Conservation (phyloP, 2,329 filamentous ascomycete species). For the Celoporthe dispersa region DNA sequence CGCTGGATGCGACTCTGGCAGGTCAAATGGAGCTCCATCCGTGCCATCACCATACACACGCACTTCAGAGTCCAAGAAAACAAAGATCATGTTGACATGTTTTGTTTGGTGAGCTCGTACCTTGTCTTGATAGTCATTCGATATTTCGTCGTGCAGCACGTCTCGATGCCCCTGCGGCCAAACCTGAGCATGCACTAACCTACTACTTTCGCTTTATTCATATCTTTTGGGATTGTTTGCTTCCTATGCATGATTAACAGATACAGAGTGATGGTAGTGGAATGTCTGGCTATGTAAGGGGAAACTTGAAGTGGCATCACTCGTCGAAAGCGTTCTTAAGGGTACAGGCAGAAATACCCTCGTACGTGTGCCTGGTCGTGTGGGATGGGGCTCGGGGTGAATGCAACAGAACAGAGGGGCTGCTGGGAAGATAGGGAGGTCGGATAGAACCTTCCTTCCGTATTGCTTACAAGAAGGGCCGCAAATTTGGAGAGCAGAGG, state of each 20-base stretch:
- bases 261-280: not conserved
- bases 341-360: not conserved
- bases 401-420: not conserved
- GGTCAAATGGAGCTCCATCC: not conserved
- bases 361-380: not conserved
- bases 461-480: not conserved
- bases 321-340: not conserved
- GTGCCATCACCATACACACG: not conserved
- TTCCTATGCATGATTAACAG: not conserved
- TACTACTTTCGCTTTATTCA: not conserved
- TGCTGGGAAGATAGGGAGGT: not conserved
- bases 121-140: not conserved
- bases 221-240: too few relatives aligned
- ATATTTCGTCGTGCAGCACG: not conserved
- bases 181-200: not conserved
- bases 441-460: not conserved
- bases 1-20: not conserved
- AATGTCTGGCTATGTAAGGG: not conserved
- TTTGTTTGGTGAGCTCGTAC: not conserved
- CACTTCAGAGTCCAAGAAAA: not conserved
- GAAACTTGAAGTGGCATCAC: not conserved
- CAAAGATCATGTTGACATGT: not conserved
- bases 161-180: not conserved
- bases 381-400: too few relatives aligned
- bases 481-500: not conserved